These are phyloP conservation scores for Rutstroemia sp. DNA, from an alignment of 2,329 filamentous ascomycete genomes.

Conservation along the genomic window DNA sequence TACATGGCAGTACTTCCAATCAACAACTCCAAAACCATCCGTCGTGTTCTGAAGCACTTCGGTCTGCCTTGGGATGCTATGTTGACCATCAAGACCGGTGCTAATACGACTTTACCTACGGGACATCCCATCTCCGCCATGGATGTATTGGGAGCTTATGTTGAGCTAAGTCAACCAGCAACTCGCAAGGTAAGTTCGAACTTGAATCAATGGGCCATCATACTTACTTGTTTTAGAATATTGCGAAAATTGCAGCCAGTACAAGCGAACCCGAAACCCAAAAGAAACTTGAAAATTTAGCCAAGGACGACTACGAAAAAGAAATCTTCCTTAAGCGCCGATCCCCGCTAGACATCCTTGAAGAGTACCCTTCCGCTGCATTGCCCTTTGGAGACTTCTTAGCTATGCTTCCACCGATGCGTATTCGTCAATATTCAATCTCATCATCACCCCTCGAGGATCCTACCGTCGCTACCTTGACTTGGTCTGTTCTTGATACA, in stretches of 20 bases:
- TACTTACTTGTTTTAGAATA: conserved; percentile 26
- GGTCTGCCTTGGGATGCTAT: conserved; percentile 37
- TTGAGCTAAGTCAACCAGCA: conserved; percentile 52
- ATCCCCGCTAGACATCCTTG: conserved; percentile 62
- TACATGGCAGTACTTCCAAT: conserved; percentile 17
- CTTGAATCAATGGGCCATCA: conserved; percentile 9
- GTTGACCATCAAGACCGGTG: conserved; percentile 39
- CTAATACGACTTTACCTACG: conserved; percentile 36
- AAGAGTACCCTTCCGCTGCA: conserved; percentile 50
- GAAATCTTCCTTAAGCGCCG: conserved; percentile 41
- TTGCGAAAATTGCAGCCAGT: conserved; percentile 41
- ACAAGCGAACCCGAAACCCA: conserved; percentile 37
- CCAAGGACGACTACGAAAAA: conserved; percentile 27
- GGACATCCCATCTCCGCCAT: conserved; percentile 42
- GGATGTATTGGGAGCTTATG: conserved; percentile 48
- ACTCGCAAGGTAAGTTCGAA: conserved; percentile 35
- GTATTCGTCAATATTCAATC: conserved; percentile 72
- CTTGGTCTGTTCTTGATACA: conserved; percentile 48
- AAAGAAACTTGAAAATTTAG: conserved; percentile 33
- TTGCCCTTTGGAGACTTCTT: conserved; percentile 62
- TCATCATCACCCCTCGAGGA: conserved; percentile 66
- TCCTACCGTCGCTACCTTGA: conserved; percentile 56
- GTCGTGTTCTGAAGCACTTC: conserved; percentile 22
- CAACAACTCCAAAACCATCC: conserved; percentile 12
- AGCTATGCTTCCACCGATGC: conserved; percentile 67